A percentile compares a stretch with the other conserved stretches of the same genome.
Evolutionary conservation across 2,329 filamentous ascomycete species (phyloP).

Genomic region (Ceratocystis lukuohia): DNA sequence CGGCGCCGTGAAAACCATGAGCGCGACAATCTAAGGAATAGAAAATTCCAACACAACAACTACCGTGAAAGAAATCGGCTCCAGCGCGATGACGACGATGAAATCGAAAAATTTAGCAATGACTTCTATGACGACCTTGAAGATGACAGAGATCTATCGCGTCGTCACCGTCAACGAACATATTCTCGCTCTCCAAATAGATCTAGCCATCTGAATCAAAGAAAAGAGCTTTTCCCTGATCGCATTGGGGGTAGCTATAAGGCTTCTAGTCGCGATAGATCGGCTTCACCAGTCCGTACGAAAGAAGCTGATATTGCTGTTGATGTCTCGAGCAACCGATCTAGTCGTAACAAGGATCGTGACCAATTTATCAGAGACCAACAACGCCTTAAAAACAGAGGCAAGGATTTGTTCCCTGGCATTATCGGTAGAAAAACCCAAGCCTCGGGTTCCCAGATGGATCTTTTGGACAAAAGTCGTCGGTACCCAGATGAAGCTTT

Average conservation of each 20-base stretch:
- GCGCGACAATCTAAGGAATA: slow-evolving; percentile 45
- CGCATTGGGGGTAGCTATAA: slow-evolving; percentile 22
- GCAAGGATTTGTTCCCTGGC: slow-evolving; percentile 31
- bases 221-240: slow-evolving; percentile 52
- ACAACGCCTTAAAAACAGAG: slow-evolving; percentile 24
- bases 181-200: slow-evolving; percentile 23
- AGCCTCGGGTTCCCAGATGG: slow-evolving; percentile 18
- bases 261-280: slow-evolving; percentile 32
- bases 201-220: slow-evolving; percentile 28
- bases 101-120: slow-evolving; percentile 50
- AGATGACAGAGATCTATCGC: slow-evolving; percentile 28
- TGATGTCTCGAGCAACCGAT: slow-evolving; percentile 19
- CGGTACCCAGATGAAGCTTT: not conserved
- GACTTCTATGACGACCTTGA: slow-evolving; percentile 80
- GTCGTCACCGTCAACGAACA: slow-evolving; percentile 25
- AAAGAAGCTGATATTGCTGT: slow-evolving; percentile 23
- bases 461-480: slow-evolving; percentile 5
- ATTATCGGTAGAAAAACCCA: slow-evolving; percentile 24
- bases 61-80: slow-evolving; percentile 30
- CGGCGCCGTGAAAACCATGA: slow-evolving; percentile 45
- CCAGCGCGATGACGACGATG: slow-evolving; percentile 31
- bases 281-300: slow-evolving; percentile 38
- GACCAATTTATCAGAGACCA: slow-evolving; percentile 28
- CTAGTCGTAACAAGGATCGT: slow-evolving; percentile 26
- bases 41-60: slow-evolving; percentile 29